Conservation (phyloP, 2,329 filamentous ascomycete species). For the Thelonectria discophora region DNA sequence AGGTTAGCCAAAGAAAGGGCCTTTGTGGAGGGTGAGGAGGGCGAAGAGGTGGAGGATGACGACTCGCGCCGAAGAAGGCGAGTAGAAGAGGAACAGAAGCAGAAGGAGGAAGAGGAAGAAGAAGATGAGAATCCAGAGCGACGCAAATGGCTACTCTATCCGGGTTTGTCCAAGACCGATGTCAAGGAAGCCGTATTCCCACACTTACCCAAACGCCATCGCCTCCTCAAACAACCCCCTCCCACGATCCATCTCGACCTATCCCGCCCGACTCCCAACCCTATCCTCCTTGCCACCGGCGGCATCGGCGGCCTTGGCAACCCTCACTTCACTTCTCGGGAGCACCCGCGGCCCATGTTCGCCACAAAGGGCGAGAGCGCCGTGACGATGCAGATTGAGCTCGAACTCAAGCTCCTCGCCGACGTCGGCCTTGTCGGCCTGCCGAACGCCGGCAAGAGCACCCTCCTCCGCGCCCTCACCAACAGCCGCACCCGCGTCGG, state of each 20-base stretch:
- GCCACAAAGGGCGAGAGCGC: conserved; percentile 87
- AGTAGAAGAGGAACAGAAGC: conserved; percentile 27
- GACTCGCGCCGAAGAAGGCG: conserved; percentile 17
- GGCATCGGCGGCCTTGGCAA: conserved; percentile 92
- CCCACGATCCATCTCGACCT: conserved; percentile 78
- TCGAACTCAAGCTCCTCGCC: conserved; percentile 94
- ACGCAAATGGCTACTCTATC: conserved; percentile 88
- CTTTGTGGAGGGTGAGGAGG: conserved; percentile 17
- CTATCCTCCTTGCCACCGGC: conserved; percentile 86
- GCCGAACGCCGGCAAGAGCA: conserved; percentile 96
- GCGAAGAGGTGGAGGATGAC: conserved; percentile 31
- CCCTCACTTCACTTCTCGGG: conserved; percentile 85
- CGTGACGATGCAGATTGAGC: conserved; percentile 79
- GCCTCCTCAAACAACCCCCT: conserved; percentile 72
- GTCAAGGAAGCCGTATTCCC: conserved; percentile 64
- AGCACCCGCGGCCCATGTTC: conserved; percentile 81
- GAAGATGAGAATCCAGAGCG: conserved; percentile 59
- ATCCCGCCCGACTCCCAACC: conserved; percentile 79
- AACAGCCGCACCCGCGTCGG: conserved; percentile 90
- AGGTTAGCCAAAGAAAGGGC: conserved; percentile 11
- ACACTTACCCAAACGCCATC: conserved; percentile 60
- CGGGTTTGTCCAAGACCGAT: conserved; percentile 77
- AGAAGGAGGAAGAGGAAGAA: conserved; percentile 48
- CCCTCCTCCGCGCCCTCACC: conserved; percentile 84
- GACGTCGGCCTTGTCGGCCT: conserved; percentile 95